Evolutionary conservation across 139 green algal genomes (phyloP).

Genomic region (Nannochloris sp.): DNA sequence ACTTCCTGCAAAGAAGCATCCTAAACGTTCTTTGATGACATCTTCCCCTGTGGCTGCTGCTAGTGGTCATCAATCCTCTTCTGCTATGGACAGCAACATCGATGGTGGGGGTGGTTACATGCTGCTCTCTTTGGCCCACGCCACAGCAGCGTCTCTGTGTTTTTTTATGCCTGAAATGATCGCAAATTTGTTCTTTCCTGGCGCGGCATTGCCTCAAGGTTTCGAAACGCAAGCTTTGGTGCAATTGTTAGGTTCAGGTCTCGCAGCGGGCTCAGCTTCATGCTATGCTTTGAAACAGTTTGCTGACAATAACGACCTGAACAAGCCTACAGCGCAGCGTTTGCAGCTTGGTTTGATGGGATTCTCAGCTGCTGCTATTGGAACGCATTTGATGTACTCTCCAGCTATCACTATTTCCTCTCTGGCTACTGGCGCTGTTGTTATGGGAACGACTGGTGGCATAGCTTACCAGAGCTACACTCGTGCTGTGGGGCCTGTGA

Average conservation of each 20-base stretch:
- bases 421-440: slow-evolving; percentile 1
- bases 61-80: too few species aligned
- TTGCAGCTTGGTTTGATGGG: slow-evolving; percentile 28
- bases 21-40: too few species aligned
- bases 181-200: slow-evolving; percentile 17
- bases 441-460: slow-evolving; percentile 19
- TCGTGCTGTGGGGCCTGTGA: not conserved
- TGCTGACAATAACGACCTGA: not conserved
- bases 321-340: slow-evolving; percentile 9
- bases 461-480: slow-evolving; percentile 16
- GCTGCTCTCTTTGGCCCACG: slow-evolving; percentile 13
- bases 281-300: slow-evolving; percentile 11
- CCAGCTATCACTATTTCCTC: slow-evolving; percentile 4
- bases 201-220: slow-evolving; percentile 11
- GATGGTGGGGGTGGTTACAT: not conserved
- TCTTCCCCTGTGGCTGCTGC: too few species aligned
- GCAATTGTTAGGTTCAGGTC: slow-evolving; percentile 17
- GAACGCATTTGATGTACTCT: slow-evolving; percentile 16
- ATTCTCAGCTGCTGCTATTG: slow-evolving; percentile 10
- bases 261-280: slow-evolving; percentile 1
- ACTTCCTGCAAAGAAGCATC: too few species aligned
- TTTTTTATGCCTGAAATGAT: slow-evolving; percentile 3
- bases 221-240: slow-evolving; percentile 18
- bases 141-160: not conserved
- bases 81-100: too few species aligned